Conservation (phyloP, 2,329 filamentous ascomycete species). For the Colletotrichum cuscutae region DNA sequence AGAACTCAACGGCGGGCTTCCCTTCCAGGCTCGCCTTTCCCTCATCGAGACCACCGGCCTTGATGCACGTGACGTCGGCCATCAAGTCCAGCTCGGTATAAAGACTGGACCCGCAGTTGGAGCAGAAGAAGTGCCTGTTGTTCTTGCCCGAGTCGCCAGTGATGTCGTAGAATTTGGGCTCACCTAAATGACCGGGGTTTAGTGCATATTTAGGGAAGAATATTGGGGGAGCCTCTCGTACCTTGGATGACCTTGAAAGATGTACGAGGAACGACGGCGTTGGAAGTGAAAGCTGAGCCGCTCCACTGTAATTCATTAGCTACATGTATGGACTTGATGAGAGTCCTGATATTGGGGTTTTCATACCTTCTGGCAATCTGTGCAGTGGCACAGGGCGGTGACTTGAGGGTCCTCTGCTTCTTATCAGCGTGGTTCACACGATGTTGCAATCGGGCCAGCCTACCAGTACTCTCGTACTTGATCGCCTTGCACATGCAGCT, state of each 20-base stretch:
- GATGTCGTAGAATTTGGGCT: conserved; percentile 58
- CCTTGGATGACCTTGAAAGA: conserved; percentile 61
- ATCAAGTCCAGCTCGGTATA: conserved; percentile 65
- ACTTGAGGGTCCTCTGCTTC: conserved; percentile 50
- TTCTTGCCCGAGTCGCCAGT: conserved; percentile 61
- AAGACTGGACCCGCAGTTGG: conserved; percentile 59
- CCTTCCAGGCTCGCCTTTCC: conserved; percentile 54
- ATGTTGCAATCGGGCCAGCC: conserved; percentile 13
- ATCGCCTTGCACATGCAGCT: conserved; percentile 51
- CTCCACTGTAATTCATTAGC: conserved; percentile 50
- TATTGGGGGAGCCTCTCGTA: conserved; percentile 27
- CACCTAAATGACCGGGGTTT: conserved; percentile 43
- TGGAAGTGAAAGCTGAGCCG: conserved; percentile 65
- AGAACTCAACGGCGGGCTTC: conserved; percentile 62
- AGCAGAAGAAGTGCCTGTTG: conserved; percentile 67
- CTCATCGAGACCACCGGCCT: conserved; percentile 62
- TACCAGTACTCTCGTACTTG: conserved; percentile 47
- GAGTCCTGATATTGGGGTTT: not conserved
- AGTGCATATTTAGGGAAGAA: not conserved
- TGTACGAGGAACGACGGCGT: conserved; percentile 58
- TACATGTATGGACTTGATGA: not conserved
- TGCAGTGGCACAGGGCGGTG: conserved; percentile 63
- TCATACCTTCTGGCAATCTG: conserved; percentile 64
- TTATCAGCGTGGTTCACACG: not conserved
- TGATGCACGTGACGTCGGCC: conserved; percentile 60